A percentile compares a stretch with the other conserved stretches of the same genome.
These are phyloP conservation scores for Ceriops zippeliana DNA, from an alignment of 345 rosid species.

Conservation along the genomic window DNA sequence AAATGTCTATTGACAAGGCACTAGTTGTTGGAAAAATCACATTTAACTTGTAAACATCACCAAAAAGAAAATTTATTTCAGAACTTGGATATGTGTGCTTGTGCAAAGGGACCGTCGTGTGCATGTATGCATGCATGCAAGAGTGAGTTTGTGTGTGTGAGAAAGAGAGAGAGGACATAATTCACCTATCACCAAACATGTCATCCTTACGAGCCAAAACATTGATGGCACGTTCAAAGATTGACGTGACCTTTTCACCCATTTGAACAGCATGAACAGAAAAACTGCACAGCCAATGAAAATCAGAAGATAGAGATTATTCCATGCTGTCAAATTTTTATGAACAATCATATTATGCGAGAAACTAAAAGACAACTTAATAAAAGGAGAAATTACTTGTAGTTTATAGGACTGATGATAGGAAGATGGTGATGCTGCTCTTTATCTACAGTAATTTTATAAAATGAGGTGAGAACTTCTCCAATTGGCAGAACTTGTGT, in stretches of 20 bases:
- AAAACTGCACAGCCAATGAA: slow-evolving; percentile 44
- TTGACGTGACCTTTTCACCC: slow-evolving; percentile 82
- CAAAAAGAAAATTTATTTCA: no score
- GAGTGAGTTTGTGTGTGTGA: not conserved
- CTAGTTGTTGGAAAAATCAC: no score
- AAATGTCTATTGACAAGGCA: no score
- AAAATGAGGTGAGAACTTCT: slow-evolving; percentile 70
- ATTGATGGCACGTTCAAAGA: slow-evolving; percentile 79
- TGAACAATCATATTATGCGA: slow-evolving; percentile 7
- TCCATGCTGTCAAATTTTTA: not conserved
- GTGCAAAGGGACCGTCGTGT: no score
- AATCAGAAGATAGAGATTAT: not conserved
- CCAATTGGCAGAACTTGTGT: slow-evolving; percentile 71
- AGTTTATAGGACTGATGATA: slow-evolving; percentile 63
- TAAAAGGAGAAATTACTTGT: slow-evolving; percentile 52
- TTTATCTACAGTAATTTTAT: slow-evolving; percentile 61
- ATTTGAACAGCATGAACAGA: slow-evolving; percentile 92
- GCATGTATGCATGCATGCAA: not conserved
- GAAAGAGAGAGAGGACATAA: not conserved
- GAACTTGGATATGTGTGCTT: no score
- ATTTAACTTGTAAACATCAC: no score
- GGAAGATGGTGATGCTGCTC: slow-evolving; percentile 71
- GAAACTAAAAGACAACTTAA: not conserved
- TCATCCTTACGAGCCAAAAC: slow-evolving; percentile 76
- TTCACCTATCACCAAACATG: slow-evolving; percentile 56